Evolutionary conservation across 2,329 filamentous ascomycete genomes (phyloP), one percentile per base, ranked within the genome.

Genomic region (Aspergillus quadrilineatus): DNA sequence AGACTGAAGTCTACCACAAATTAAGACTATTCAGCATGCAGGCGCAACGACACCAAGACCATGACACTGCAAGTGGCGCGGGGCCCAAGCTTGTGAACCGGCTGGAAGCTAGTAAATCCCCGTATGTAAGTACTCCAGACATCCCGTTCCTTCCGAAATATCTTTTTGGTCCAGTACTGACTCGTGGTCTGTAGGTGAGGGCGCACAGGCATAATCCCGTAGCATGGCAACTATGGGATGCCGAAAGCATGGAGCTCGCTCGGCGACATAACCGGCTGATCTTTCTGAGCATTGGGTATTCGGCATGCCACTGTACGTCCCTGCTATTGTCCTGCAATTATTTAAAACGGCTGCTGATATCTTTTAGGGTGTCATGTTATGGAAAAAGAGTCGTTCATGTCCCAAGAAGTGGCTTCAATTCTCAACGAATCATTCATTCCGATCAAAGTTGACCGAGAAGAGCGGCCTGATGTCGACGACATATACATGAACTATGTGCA

Each of bases 401-500:
- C 96, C 64, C 79, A 84, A 1, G 86, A 91, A 60, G 87, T 96
- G 59, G 92, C 94, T 14, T 77, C 84, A 26, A 81, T 96, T 56
- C 81, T 99, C 36, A 99, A 97, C 77, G 81, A 87, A 59, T 84
- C 85, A 56, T 99, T 97, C 73, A 85, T 99, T 44, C 93, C 94
- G 4, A 86, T 97, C 71, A 89, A 97, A 66, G 85, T 97, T 67
- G 94, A 99, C 74, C 86, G 92, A 58, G 94, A 99, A 75, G 91
- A 96, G 75, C 86, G 93, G 28, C 93, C 93, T 7, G 92, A 97
- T 69, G 86, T 97, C 62, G 94, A 99, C 69, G 87, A 89, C 60
- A 92, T 97, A 62, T 97, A 97, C 73, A 97, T 97, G 91, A 96
- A 96, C 77, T 99, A 96, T 73, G 88, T 96, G 41, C 92, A 97